Percentiles rank a stretch among this genome's conserved stretches.
These are phyloP conservation scores for Phytophthora multivora DNA, from an alignment of 352 stramenopile species.

Conservation along the genomic window DNA sequence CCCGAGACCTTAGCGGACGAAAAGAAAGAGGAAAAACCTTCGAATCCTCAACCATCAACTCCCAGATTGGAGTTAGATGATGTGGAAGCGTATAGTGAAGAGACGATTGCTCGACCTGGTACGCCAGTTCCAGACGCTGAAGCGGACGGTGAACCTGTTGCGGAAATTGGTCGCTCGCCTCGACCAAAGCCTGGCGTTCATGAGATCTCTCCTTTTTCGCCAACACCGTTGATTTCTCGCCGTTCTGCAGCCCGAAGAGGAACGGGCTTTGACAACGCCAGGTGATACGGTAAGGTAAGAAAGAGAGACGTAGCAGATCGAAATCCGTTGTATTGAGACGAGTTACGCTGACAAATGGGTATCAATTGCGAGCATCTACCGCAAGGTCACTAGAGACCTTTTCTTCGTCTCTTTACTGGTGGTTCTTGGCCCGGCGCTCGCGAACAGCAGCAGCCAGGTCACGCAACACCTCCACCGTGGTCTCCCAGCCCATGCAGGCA, in stretches of 20 bases:
- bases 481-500: slow-evolving; percentile 89
- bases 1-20: slow-evolving; percentile 7
- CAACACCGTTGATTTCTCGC: slow-evolving; percentile 63
- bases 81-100: slow-evolving; percentile 9
- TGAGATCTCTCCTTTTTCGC: slow-evolving; percentile 73
- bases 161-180: slow-evolving; percentile 42
- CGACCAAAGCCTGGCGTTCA: slow-evolving; percentile 38
- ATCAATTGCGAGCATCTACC: slow-evolving; percentile 11
- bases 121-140: slow-evolving; percentile 12
- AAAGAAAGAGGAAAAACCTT: slow-evolving; percentile 13
- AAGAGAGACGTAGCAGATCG: slow-evolving; percentile 1
- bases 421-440: slow-evolving; percentile 64
- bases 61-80: slow-evolving; percentile 6
- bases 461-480: slow-evolving; percentile 69
- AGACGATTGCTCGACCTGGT: slow-evolving; percentile 5
- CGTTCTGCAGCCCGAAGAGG: slow-evolving; percentile 40
- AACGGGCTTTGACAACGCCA: slow-evolving; percentile 65
- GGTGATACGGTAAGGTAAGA: slow-evolving; percentile 33
- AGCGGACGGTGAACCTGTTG: slow-evolving; percentile 10
- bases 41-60: slow-evolving; percentile 13
- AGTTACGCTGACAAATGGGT: slow-evolving; percentile 11
- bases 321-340: slow-evolving; percentile 22
- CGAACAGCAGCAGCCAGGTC: slow-evolving; percentile 80
- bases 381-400: slow-evolving; percentile 19
- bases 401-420: slow-evolving; percentile 32